Percentiles rank a stretch among this genome's conserved stretches.
Conservation (phyloP, 139 green algal genomes). For the Tetraselmis chui region DNA sequence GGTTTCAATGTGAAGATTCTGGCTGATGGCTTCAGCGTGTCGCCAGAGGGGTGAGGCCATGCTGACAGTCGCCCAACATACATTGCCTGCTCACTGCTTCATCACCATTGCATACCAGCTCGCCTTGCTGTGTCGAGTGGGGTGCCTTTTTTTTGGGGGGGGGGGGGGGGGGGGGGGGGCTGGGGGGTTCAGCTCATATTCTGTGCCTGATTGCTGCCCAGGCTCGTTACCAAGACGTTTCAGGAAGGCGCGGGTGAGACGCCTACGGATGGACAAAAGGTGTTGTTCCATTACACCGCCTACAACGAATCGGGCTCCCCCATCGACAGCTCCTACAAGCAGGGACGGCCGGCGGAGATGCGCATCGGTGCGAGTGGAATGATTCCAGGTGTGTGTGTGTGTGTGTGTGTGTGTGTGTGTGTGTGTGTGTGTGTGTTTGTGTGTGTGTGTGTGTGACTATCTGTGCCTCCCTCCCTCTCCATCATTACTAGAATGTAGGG, state of each 20-base stretch:
- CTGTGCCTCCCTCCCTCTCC: neutral
- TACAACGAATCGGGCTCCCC: conserved; percentile 90
- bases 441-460: neutral
- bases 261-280: conserved; percentile 80
- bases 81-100: no score
- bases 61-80: no score
- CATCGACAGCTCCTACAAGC: conserved; percentile 87
- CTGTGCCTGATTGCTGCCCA: conserved; percentile 12
- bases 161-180: no score
- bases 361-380: conserved; percentile 85
- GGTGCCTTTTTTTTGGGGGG: no score
- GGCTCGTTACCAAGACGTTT: conserved; percentile 83
- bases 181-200: no score
- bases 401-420: no score
- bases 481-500: no score
- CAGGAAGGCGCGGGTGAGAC: conserved; percentile 40
- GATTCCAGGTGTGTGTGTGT: conserved; percentile 75
- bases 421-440: neutral
- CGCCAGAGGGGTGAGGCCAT: conserved; percentile 30
- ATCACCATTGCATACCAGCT: no score
- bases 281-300: conserved; percentile 91
- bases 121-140: no score
- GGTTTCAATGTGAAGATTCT: conserved; percentile 83
- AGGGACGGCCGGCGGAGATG: conserved; percentile 69
- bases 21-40: conserved; percentile 45